A percentile compares a stretch with the other conserved stretches of the same genome.
These are phyloP conservation scores for Comarum palustre DNA, from an alignment of 306 rosid species.

Conservation along the genomic window DNA sequence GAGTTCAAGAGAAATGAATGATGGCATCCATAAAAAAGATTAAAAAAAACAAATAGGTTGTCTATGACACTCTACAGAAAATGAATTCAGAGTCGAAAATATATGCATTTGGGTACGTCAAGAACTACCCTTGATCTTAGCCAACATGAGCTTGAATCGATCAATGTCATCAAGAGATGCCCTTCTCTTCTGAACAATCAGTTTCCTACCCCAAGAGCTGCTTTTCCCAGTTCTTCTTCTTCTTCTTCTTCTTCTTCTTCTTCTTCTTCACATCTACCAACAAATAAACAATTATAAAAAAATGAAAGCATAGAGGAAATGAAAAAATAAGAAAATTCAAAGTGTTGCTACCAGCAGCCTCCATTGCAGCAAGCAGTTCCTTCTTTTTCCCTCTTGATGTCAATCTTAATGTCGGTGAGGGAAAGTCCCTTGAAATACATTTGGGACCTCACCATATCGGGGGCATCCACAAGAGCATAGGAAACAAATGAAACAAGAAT, in stretches of 20 bases:
- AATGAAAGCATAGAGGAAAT: neutral
- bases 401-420: conserved; percentile 81
- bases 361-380: conserved; percentile 85
- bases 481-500: conserved; percentile 4
- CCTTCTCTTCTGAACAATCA: conserved; percentile 80
- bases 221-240: conserved; percentile 93
- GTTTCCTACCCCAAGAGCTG: conserved; percentile 91
- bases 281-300: neutral
- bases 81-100: neutral
- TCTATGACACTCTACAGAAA: neutral
- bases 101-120: neutral
- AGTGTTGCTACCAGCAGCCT: conserved; percentile 56
- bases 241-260: too few relatives aligned
- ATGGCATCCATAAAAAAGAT: neutral
- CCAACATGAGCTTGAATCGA: conserved; percentile 89
- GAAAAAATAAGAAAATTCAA: neutral
- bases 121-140: conserved; percentile 72
- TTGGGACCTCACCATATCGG: conserved; percentile 75
- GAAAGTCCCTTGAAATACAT: conserved; percentile 90
- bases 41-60: neutral
- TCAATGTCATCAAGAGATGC: conserved; percentile 79
- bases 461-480: conserved; percentile 80
- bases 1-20: neutral
- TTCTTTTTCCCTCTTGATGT: conserved; percentile 92
- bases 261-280: conserved; percentile 80